Base-by-base conservation (phyloP, 2,329 filamentous ascomycete genomes). In the Celoporthe dispersa region DNA sequence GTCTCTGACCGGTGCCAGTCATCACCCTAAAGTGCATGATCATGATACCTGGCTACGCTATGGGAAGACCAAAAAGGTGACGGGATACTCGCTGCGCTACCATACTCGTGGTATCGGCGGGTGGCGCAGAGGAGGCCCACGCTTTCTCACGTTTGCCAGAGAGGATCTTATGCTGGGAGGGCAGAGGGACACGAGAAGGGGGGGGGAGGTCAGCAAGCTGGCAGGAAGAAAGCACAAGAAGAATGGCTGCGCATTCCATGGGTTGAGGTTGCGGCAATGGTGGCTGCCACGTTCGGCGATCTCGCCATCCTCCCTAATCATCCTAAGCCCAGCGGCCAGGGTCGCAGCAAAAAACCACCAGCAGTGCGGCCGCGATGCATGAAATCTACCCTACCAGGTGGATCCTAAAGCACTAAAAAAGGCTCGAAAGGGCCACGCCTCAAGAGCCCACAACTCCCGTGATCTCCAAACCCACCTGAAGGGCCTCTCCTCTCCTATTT, bases 321-420 rank as follows among this genome's bases (percentile, higher is more conserved):
- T 57, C 53, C 53, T 19, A 31, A 31, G 53, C 28, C 25, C 53
- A 31, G 25, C 53, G 9, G 31, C 57, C 33, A 60, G 57, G 57
- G 57, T 60, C 57, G 31, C 57, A 37, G 33, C 57, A 37, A 60
- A 37, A 60, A 59, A 44, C 44, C 57, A 25, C 57, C 57, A 60
- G 2, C 57, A 37, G 57, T 7, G 31, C 33, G 33, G 57, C 31
- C 28, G 33, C 57, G 57, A 60, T 60, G 57, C 57, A 60, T 60
- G 57, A 35, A 60, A 60, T 60, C 31, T 37, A 60, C 57, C 57
- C 57, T 60, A 60, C 57, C 57, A 60, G 53, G 53, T 57, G 53
- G 53, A 31, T 57, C 25, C 53, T 28, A 4, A 57, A 57, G 53
- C 53, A 57, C 53, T 31, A 57, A 57, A 57, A 31, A 57, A 31